Evolutionary conservation across 352 stramenopile species (phyloP), one percentile per base, ranked within the genome.

Genomic region (Discostella stelligera): DNA sequence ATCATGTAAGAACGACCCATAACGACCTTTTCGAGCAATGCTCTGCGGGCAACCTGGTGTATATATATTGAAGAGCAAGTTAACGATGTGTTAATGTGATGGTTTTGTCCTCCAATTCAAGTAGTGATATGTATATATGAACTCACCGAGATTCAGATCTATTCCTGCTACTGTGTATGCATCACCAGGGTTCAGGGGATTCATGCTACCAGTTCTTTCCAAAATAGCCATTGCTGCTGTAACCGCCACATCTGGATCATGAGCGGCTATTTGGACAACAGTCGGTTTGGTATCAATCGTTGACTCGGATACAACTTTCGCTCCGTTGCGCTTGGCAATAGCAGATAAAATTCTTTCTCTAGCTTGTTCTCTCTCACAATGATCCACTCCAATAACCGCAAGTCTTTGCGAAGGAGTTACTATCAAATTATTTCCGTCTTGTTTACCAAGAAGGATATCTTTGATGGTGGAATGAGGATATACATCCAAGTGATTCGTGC

Each of bases 1-100:
- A 41, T 97, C 94, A 89, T 98, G 96, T 6, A 98, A 86, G 74
- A 97, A 98, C 49, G 95, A 95, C n/a, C 95, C 95, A 81, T 98
- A 98, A 18, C 91, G 87, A 37, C 95, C 95, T 72, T 96, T 97
- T 54, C 94, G 90, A 21, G 95, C 95, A 73, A 98, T 98, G 21
- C 91, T 91, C 89, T 97, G 95, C 16, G 95, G 95, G 77, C 95
- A 98, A 49, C 95, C 95, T 58, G 96, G 74, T 85, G 97, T 97
- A n/a, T 97, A 14, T 11, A 66, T 32, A 32, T n/a, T 52, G 27
- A 20, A 69, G 39, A 67, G 32, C 9, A 41, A 3, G 32, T 41
- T 52, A 39, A 23, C 20, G 13, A 30, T 39, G 41, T 53, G 8
- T 66, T 60, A 16, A 60, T 77, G 61, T 97, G 92, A 37, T 97